These are phyloP conservation scores for Chenopodium berlandieri DNA, from an alignment of 148 eudicot genomes.

Conservation along the genomic window DNA sequence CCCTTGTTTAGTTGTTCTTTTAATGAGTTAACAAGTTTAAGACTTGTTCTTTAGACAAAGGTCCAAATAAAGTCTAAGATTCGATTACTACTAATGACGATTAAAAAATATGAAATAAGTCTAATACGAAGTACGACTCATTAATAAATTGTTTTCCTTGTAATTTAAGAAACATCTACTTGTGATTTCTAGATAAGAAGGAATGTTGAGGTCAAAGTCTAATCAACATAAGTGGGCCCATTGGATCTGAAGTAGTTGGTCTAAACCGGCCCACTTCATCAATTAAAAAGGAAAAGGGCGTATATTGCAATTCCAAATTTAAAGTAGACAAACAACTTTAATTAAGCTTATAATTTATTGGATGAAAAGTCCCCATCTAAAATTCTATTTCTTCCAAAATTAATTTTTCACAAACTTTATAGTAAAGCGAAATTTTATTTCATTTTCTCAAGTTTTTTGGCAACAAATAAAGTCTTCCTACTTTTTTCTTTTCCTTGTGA, in stretches of 20 bases:
- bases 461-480: neutral
- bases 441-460: neutral
- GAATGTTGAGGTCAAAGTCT: constrained; percentile 8
- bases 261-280: constrained; percentile 11
- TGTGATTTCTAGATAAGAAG: neutral
- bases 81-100: no score
- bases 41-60: no score
- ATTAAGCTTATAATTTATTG: neutral
- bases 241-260: constrained; percentile 1
- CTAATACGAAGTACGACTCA: no score
- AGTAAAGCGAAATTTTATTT: neutral
- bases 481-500: neutral
- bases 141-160: neutral
- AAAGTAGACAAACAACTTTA: neutral
- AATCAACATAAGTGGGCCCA: constrained; percentile 13
- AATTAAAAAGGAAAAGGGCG: neutral
- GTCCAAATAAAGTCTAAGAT: no score
- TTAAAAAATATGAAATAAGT: no score
- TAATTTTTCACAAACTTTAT: neutral
- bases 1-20: no score
- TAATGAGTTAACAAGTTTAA: no score
- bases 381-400: neutral
- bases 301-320: neutral
- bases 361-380: neutral
- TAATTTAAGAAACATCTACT: neutral